Evolutionary conservation across 169 alveolate genomes (phyloP), one percentile per base, ranked within the genome.

Genomic region (Plasmodium inui): DNA sequence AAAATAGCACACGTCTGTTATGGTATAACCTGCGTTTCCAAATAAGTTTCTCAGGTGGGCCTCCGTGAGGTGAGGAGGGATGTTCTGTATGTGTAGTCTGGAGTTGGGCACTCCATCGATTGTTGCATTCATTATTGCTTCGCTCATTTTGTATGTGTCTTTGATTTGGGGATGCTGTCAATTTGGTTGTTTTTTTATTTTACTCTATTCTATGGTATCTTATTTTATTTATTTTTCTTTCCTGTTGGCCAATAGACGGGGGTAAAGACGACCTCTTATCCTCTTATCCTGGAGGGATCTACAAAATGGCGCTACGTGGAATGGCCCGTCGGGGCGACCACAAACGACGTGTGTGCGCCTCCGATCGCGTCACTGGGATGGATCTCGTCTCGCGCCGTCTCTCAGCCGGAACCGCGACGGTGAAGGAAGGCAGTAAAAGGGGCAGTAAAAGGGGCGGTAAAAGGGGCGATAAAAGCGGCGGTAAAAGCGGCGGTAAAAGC

Each of bases 11-110:
- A 86, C 73, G 41, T 86, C 93, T 86, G 78, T 86, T 34, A 86
- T 86, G n/a, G 3, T 2, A 17, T 50, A 37, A 1, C 93, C 93
- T 22, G 72, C 93, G 55, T 86, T 86, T 44, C 93, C 93, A 19
- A 86, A 86, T 53, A 76, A n/a, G 3, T 84, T 76, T 39, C 93
- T 86, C 30, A 86, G 82, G 80, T 86, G 93, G 9, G 74, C 71
- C 17, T 86, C 93, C 37, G 93, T 86, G 26, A 86, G 39, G 44
- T 86, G 88, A 10, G 93, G 93, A 5, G 93, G 93, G 22, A 86
- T 86, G 32, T 86, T 86, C 32, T 86, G 93, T 32, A 86, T 86
- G 53, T 86, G 93, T 22, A 86, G 53, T 57, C 81, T 17, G 7
- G 80, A 71, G 28, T 86, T 86, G 22, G 82, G 82, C 14, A 86